Evolutionary conservation across 106 monocot species (phyloP), one percentile per base, ranked within the genome.

Genomic region (Allium sativum): DNA sequence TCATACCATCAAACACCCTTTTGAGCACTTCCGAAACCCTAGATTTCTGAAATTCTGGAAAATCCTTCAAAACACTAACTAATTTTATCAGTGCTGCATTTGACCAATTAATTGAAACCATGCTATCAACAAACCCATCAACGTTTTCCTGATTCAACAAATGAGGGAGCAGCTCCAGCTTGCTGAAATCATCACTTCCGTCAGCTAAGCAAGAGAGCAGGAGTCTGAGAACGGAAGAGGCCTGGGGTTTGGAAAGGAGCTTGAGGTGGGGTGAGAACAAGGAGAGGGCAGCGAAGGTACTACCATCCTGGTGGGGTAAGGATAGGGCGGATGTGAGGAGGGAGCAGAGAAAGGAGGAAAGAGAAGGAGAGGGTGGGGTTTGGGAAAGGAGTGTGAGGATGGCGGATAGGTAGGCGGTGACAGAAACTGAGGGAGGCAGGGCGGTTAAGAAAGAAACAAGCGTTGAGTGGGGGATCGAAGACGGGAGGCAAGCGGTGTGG

Each of bases 161-260:
- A 11, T 65, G 59, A 7, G 93, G 93, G 65, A 94, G 77, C 42
- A 94, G 70, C 17, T 89, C 83, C 44, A 94, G 76, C 51, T 46
- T 64, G 45, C 75, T 64, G 42, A 75, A 75, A 13, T 75, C 74
- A n/a, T 80, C 81, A 40, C 40, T 74, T 7, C 1, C 50, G 8
- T 89, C 78, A 0, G 79, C 76, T 64, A 81, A 86, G 16, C 74
- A 62, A 43, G 86, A 52, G 48, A 87, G 68, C 22, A 84, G 65
- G 10, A 87, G 87, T 21, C 73, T 68, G 53, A 96, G 74, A 14
- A 87, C 63, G 0, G 84, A 72, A 18, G 74, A 72, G 59, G 87
- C 62, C 60, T 90, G 87, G 21, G 90, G 54, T 9, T 90, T 60
- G 1, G 95, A 87, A 60, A 96, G 78, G 42, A 90, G 72, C 15